These are phyloP conservation scores for Clavulina sp. DNA, from an alignment of 768 basidiomycete species.

Conservation along the genomic window DNA sequence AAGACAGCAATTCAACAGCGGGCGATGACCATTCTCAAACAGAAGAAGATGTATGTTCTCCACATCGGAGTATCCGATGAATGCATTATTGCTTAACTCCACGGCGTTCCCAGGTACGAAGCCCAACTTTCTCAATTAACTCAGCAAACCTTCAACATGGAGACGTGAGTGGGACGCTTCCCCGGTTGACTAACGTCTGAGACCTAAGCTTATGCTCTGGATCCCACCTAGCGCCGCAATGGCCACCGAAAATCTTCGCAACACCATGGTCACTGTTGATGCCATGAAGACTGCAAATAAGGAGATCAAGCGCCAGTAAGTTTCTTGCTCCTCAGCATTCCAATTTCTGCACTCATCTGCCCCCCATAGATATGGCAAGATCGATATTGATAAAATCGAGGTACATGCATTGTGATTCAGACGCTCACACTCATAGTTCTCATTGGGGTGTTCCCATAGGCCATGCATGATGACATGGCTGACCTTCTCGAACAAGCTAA, in stretches of 20 bases:
- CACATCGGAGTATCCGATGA: background rate
- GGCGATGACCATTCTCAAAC: constrained; percentile 82
- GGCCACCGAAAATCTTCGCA: constrained; percentile 92
- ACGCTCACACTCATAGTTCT: background rate
- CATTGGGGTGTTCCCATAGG: constrained; percentile 27
- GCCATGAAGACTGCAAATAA: constrained; percentile 95
- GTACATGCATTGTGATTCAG: constrained; percentile 28
- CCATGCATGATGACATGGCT: constrained; percentile 95
- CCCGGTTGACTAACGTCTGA: no score
- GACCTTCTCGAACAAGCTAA: constrained; percentile 93
- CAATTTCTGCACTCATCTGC: background rate
- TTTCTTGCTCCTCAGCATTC: background rate
- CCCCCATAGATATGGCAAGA: constrained; percentile 45
- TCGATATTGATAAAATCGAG: constrained; percentile 97
- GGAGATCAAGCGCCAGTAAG: constrained; percentile 79
- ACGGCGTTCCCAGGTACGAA: constrained; percentile 44
- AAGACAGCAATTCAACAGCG: constrained; percentile 86
- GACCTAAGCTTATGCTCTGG: no score
- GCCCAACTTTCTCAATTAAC: constrained; percentile 73
- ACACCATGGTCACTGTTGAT: constrained; percentile 97
- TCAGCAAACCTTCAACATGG: constrained; percentile 98
- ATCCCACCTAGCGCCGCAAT: constrained; percentile 49
- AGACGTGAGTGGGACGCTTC: constrained; percentile 24
- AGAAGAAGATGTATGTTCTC: constrained; percentile 57
- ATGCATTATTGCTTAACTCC: background rate